Conservation (phyloP, 2,329 filamentous ascomycete species). For the Fusarium setosum region DNA sequence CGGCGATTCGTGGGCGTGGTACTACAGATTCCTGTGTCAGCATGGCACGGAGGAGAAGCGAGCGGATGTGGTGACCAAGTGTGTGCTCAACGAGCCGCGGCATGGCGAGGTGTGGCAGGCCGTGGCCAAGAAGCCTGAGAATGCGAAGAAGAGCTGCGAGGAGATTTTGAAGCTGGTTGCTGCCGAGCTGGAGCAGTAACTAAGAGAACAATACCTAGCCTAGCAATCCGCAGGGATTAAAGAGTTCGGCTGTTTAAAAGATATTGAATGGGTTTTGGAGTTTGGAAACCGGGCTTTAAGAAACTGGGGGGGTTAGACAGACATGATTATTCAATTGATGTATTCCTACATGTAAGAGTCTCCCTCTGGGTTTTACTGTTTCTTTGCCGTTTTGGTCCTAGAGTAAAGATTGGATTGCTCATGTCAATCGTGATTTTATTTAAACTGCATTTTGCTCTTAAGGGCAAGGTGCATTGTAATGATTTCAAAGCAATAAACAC, state of each 20-base stretch:
- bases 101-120: slow-evolving; percentile 94
- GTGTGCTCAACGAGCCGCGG: slow-evolving; percentile 83
- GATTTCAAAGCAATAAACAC: too few species aligned
- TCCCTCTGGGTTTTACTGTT: background rate
- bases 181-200: slow-evolving; percentile 50
- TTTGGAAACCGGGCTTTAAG: slow-evolving; percentile 17
- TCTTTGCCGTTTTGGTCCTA: background rate
- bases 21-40: slow-evolving; percentile 91
- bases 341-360: background rate
- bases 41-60: slow-evolving; percentile 96
- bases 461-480: too few species aligned
- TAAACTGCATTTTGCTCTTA: too few species aligned
- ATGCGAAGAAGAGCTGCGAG: slow-evolving; percentile 79
- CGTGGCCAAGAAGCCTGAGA: slow-evolving; percentile 86
- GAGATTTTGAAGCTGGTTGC: slow-evolving; percentile 87
- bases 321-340: background rate
- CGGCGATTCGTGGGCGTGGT: slow-evolving; percentile 98
- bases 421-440: slow-evolving; percentile 20
- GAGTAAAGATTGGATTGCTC: background rate
- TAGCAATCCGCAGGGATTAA: background rate
- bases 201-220: background rate
- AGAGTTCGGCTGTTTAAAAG: background rate
- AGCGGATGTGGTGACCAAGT: slow-evolving; percentile 84
- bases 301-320: slow-evolving; percentile 29
- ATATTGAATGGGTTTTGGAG: slow-evolving; percentile 14